Conservation (phyloP, 2,329 filamentous ascomycete species). For the Fusarium sulawesiense region DNA sequence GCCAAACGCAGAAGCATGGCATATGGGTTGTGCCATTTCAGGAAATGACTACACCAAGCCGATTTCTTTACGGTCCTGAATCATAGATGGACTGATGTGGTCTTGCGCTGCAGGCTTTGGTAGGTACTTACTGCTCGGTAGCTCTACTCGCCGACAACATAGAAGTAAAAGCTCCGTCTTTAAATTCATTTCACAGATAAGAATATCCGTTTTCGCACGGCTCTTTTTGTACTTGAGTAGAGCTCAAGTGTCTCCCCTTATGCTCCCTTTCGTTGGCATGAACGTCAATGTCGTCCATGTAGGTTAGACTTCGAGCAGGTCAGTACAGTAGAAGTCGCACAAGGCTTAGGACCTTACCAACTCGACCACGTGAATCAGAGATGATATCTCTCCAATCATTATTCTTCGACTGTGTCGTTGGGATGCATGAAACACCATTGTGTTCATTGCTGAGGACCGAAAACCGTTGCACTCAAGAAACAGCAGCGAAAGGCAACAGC, state of each 20-base stretch:
- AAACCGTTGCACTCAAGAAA: neutral
- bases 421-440: neutral
- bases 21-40: neutral
- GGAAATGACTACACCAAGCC: neutral
- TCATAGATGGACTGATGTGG: neutral
- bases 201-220: rapidly evolving
- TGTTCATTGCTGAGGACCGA: neutral
- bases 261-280: neutral
- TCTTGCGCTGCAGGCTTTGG: neutral
- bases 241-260: neutral
- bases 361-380: neutral
- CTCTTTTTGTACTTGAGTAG: neutral
- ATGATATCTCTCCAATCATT: neutral
- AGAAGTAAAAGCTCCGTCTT: neutral
- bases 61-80: neutral
- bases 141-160: neutral
- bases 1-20: neutral
- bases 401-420: neutral
- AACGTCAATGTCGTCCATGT: neutral
- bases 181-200: no score
- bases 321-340: neutral
- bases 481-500: neutral
- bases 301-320: neutral
- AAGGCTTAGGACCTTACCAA: neutral
- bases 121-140: neutral